phyloP scores from a whole-genome alignment of 2,329 filamentous ascomycete species.

The Capronia epimyces region DNA sequence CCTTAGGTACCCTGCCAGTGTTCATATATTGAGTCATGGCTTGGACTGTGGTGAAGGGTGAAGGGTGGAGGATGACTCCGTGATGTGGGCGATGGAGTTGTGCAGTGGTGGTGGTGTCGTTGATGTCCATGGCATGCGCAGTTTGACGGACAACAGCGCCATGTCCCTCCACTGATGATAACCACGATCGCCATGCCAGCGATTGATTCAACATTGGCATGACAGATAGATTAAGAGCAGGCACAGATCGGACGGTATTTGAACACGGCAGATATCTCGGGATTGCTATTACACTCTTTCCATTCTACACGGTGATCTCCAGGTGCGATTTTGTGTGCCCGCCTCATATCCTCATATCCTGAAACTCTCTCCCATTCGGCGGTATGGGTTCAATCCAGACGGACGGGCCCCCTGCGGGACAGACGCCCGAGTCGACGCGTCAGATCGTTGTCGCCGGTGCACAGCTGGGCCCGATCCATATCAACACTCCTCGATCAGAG shows the following conservation, averaged over 20 bases:
- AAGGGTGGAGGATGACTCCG: background rate
- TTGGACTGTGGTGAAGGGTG: background rate
- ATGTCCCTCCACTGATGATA: background rate
- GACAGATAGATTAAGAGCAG: no score
- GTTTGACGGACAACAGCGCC: conserved; percentile 2
- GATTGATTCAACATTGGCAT: no score
- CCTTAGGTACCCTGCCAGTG: no score
- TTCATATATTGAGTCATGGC: background rate
- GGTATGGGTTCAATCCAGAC: conserved; percentile 15
- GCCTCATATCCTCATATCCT: background rate
- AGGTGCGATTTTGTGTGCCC: no score
- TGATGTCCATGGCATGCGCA: conserved; percentile 4
- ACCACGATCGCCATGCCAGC: no score
- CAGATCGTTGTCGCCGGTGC: conserved; percentile 49
- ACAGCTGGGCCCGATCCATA: conserved; percentile 49
- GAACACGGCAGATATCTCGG: background rate
- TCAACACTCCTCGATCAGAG: conserved; percentile 38
- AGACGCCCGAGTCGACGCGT: conserved; percentile 28
- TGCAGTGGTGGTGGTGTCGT: background rate
- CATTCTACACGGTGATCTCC: background rate
- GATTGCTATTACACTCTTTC: background rate
- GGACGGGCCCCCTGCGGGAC: conserved; percentile 3
- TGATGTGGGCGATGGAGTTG: background rate
- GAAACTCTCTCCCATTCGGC: background rate
- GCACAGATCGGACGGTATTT: no score